Conservation (phyloP, 768 basidiomycete genomes). For the Phylloporus scabripes region DNA sequence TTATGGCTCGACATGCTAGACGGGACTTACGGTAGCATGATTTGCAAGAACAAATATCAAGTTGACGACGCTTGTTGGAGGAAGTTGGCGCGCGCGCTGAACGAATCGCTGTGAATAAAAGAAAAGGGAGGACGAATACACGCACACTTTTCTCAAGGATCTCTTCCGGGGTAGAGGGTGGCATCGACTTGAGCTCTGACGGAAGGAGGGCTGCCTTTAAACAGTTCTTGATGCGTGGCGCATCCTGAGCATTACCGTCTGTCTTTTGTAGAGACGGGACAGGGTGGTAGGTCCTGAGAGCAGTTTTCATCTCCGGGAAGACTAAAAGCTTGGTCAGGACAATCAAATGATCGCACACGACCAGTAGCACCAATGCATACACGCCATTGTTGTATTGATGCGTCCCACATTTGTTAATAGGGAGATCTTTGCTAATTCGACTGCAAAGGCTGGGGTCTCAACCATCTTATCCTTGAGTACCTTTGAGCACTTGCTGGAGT, state of each 20-base stretch:
- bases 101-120: neutral
- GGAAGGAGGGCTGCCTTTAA: conserved; percentile 76
- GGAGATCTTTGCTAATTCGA: conserved; percentile 78
- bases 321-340: conserved; percentile 41
- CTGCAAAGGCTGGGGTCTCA: conserved; percentile 70
- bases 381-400: conserved; percentile 90
- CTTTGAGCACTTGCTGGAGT: conserved; percentile 81
- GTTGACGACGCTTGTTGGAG: conserved; percentile 84
- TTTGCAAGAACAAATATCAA: conserved; percentile 79
- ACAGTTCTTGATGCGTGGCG: conserved; percentile 87
- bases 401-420: conserved; percentile 85
- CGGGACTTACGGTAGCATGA: conserved; percentile 60
- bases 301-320: conserved; percentile 92
- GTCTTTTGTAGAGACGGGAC: conserved; percentile 85
- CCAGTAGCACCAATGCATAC: conserved; percentile 38
- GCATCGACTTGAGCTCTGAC: conserved; percentile 56
- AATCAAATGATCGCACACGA: conserved; percentile 5
- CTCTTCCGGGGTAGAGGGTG: conserved; percentile 71
- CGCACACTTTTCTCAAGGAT: conserved; percentile 64
- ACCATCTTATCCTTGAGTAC: conserved; percentile 85
- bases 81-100: conserved; percentile 55
- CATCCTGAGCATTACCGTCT: conserved; percentile 83
- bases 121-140: conserved; percentile 1
- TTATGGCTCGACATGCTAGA: conserved; percentile 4
- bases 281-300: conserved; percentile 83